These are phyloP conservation scores for Niebla homalea DNA, from an alignment of 495 filamentous ascomycete genomes.

Conservation along the genomic window DNA sequence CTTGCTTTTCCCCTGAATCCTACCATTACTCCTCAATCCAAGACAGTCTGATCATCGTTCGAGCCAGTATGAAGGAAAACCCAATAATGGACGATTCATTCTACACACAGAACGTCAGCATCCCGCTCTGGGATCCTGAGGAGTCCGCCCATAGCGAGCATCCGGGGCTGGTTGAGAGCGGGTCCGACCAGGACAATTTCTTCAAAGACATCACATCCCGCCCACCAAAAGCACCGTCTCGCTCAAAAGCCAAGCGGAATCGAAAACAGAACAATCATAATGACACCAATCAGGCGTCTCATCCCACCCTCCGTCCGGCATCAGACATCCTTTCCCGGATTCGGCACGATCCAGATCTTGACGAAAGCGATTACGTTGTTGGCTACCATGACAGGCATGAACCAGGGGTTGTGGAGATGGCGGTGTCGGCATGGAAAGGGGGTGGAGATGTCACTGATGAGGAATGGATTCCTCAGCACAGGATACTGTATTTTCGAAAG, in stretches of 20 bases:
- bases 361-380: slow-evolving; percentile 51
- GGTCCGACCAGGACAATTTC: background rate
- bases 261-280: no score
- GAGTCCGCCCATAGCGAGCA: background rate
- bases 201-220: background rate
- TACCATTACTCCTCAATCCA: no score
- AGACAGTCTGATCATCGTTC: no score
- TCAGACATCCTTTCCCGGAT: slow-evolving; percentile 59
- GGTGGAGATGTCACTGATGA: slow-evolving; percentile 71
- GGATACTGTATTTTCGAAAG: slow-evolving; percentile 58
- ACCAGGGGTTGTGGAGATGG: slow-evolving; percentile 39
- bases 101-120: slow-evolving; percentile 1
- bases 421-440: slow-evolving; percentile 52
- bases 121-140: background rate
- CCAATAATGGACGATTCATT: background rate
- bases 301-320: slow-evolving; percentile 13
- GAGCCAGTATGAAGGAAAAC: no score
- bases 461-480: slow-evolving; percentile 74
- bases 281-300: slow-evolving; percentile 2
- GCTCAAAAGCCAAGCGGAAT: slow-evolving; percentile 2
- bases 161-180: no score
- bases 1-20: no score
- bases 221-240: background rate
- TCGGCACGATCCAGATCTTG: slow-evolving; percentile 53
- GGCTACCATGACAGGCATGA: slow-evolving; percentile 60